Evolutionary conservation across 208 protist species (phyloP), one percentile per base, ranked within the genome.

Genomic region (Leishmania major): DNA sequence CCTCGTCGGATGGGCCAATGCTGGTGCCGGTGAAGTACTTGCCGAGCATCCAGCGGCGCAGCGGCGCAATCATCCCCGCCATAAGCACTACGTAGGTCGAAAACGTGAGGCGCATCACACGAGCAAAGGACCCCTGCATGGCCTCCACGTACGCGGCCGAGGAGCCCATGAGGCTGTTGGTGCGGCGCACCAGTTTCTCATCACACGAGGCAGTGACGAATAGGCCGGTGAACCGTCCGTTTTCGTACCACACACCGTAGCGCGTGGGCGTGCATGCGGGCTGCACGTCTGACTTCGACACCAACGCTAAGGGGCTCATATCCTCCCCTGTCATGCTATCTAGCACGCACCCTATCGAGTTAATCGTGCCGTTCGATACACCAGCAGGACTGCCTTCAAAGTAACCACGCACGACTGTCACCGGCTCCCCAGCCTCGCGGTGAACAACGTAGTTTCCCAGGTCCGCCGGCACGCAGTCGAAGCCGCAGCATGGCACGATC

Each of bases 381-480:
- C 89, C 90, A 19, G 84, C 86, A 3, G 79, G 66, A 35, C 79
- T 70, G 31, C 83, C 22, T 6, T 84, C 49, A 67, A 91, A 93
- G 86, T 91, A 93, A 15, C 75, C 80, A 22, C 78, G 79, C 49
- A 97, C 91, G 40, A 84, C 57, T 71, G 57, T 86, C 77, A 97
- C 19, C n/a, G 81, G 66, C 69, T 90, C 88, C n/a, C 78, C 83
- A 7, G 87, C 87, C 11, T 86, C 78, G 31, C 83, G 88, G 82
- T 92, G 88, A 35, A 94, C 79, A 51, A 94, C 75, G 78, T 92
- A 96, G 86, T 96, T 96, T 66, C 93, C 94, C n/a, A 98, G 43
- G 84, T 99, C 96, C 11, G 88, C 83, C 13, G 96, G 96, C 25
- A 98, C 90, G 59, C 87, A 92, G 84, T 98, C 97, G 83, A 97